Evolutionary conservation across 306 rosid genomes (phyloP), one percentile per base, ranked within the genome.

Genomic region (Erythrophleum fordii): DNA sequence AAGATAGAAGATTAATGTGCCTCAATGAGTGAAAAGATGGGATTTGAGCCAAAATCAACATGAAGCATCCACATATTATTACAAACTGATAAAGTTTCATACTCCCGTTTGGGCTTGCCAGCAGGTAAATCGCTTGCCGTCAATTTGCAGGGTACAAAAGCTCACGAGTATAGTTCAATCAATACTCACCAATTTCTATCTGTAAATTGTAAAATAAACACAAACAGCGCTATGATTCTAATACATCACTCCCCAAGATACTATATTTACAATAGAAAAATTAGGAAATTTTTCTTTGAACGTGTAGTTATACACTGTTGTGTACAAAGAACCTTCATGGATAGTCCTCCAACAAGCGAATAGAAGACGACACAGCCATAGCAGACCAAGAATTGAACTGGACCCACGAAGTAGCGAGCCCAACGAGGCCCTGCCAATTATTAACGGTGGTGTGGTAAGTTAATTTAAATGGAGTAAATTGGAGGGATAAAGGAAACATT

Each of bases 11-110:
- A 31, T 87, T 85, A 72, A 85, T 85, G 77, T 88, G 83, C 72
- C 91, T 82, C 18, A 88, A 45, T 0, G 89, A 85, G 78, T 88
- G 91, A 77, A 88, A 88, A 17, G 91, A 88, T 48, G 91, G 89
- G 66, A 88, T 68, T 82, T 88, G 91, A 14, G 85, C 91, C 39
- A 88, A 80, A 77, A 85, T 23, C 71, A 85, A 64, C 88, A 87
- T 82, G 3, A 85, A 77, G 76, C 87, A 85, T 44, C 88, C 88
- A 55, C 82, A 87, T 72, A 87, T 73, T n/a, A 80, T 64, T 20
- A 87, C 76, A 75, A 84, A 87, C 49, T 84, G 80, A 61, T 62
- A 87, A 18, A 87, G 80, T 78, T 87, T 84, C 77, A 75, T 87
- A 6, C 20, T 58, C n/a, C 87, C 88, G 75, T 66, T 61, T 56